phyloP scores from a whole-genome alignment of 129 eudicot genomes.

The Helianthus tuberosus region DNA sequence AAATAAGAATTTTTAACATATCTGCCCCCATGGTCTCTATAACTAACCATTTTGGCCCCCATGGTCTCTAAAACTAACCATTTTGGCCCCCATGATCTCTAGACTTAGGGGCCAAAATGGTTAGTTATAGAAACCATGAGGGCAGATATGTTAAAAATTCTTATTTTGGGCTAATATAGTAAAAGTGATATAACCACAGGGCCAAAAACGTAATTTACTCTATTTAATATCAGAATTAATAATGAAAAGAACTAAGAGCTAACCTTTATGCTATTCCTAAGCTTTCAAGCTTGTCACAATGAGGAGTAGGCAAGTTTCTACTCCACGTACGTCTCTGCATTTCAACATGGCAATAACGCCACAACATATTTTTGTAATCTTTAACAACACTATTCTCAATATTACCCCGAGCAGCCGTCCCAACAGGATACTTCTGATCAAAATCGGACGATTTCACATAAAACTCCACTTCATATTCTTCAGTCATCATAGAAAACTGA shows the following conservation, averaged over 20 bases:
- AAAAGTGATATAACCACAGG: too few relatives aligned
- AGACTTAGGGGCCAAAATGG: too few relatives aligned
- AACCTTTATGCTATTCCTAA: slow-evolving; percentile 71
- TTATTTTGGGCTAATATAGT: too few relatives aligned
- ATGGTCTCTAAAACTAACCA: too few relatives aligned
- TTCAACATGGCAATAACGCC: slow-evolving; percentile 86
- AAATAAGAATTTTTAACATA: too few relatives aligned
- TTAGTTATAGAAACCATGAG: too few relatives aligned
- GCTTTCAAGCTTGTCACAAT: slow-evolving; percentile 82
- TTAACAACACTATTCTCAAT: slow-evolving; percentile 69
- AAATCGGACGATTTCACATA: slow-evolving; percentile 78
- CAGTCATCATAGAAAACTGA: slow-evolving; percentile 62
- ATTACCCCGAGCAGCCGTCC: slow-evolving; percentile 59
- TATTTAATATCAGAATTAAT: not conserved
- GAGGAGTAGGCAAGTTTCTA: slow-evolving; percentile 90
- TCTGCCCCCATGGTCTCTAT: too few relatives aligned
- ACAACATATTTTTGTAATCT: slow-evolving; percentile 83
- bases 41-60: too few relatives aligned
- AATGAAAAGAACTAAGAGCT: slow-evolving; percentile 32
- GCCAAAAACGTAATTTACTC: too few relatives aligned
- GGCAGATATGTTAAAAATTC: too few relatives aligned
- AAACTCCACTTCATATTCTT: slow-evolving; percentile 74
- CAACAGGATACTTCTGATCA: slow-evolving; percentile 70
- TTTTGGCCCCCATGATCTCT: too few relatives aligned
- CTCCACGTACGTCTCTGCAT: slow-evolving; percentile 96